These are phyloP conservation scores for Dorcoceras hygrometricum DNA, from an alignment of 257 asterid species.

Conservation along the genomic window DNA sequence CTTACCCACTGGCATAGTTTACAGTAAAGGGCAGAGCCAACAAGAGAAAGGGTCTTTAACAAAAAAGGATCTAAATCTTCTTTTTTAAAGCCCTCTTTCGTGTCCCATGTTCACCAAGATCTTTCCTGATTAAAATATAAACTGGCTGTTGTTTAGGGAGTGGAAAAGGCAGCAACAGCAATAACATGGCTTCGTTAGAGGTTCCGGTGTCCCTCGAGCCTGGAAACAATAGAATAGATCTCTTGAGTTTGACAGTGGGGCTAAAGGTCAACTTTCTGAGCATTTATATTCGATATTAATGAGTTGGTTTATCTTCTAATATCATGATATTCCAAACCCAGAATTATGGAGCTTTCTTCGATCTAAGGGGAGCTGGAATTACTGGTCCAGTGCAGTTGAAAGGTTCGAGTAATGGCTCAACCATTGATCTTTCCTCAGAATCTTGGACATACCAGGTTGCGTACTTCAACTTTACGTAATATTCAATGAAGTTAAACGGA, in stretches of 20 bases:
- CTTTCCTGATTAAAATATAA: not conserved
- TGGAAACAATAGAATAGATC: conserved; percentile 62
- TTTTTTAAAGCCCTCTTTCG: not conserved
- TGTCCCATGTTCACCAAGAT: not conserved
- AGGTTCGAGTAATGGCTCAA: not conserved
- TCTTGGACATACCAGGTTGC: not conserved
- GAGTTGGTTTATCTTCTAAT: not conserved
- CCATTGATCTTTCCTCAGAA: not conserved
- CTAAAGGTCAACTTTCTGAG: conserved; percentile 50
- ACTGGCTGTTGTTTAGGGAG: conserved; percentile 50
- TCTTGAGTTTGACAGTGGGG: conserved; percentile 80
- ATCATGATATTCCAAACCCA: not conserved
- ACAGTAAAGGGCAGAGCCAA: not conserved
- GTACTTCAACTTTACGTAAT: not conserved
- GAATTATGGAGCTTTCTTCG: not conserved
- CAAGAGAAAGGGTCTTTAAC: not conserved
- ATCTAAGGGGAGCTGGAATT: not conserved
- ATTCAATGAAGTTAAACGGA: not conserved
- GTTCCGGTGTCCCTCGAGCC: conserved; percentile 53
- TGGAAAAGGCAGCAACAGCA: conserved; percentile 46
- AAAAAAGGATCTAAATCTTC: not conserved
- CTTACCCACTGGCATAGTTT: not conserved
- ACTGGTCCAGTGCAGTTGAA: not conserved
- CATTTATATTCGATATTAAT: not conserved
- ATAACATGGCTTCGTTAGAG: conserved; percentile 47